phyloP scores from a whole-genome alignment of 805 yeast genomes.

The Wickerhamiella galacta region DNA sequence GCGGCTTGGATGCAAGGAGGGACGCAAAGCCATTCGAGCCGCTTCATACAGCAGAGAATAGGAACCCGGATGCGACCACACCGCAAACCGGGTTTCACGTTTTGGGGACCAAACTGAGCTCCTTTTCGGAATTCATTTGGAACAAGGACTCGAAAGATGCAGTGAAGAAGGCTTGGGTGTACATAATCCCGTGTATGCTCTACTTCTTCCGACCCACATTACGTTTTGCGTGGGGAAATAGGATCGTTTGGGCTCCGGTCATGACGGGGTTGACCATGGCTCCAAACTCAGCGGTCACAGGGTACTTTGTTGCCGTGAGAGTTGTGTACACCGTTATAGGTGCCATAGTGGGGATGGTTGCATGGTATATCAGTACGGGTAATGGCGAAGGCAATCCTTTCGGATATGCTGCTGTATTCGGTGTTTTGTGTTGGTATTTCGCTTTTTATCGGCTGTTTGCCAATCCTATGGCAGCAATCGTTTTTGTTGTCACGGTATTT shows the following conservation, averaged over 20 bases:
- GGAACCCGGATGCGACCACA: constrained; percentile 21
- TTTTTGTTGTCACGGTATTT: constrained; percentile 17
- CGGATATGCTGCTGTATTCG: constrained; percentile 19
- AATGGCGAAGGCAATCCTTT: constrained; percentile 20
- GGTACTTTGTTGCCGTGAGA: constrained; percentile 17
- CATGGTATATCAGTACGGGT: constrained; percentile 20
- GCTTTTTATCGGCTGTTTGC: constrained; percentile 20
- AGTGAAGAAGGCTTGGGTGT: not conserved
- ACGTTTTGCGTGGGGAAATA: constrained; percentile 12
- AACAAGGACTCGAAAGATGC: not conserved
- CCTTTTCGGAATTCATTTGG: not conserved
- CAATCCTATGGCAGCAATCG: constrained; percentile 17
- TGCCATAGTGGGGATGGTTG: constrained; percentile 19
- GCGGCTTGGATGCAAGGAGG: too few species aligned
- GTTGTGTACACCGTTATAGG: constrained; percentile 19
- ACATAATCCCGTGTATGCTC: constrained; percentile 13
- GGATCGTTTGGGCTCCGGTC: constrained; percentile 20
- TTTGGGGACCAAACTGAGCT: constrained; percentile 8
- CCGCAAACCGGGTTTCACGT: constrained; percentile 17
- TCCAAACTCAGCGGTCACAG: constrained; percentile 20
- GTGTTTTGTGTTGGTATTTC: constrained; percentile 14
- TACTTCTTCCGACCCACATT: constrained; percentile 16
- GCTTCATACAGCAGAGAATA: too few species aligned
- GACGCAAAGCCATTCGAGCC: too few species aligned
- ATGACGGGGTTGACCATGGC: constrained; percentile 19